Evolutionary conservation across 1,139 yeast species (phyloP).

Genomic region (Suhomyces bolitotheri): DNA sequence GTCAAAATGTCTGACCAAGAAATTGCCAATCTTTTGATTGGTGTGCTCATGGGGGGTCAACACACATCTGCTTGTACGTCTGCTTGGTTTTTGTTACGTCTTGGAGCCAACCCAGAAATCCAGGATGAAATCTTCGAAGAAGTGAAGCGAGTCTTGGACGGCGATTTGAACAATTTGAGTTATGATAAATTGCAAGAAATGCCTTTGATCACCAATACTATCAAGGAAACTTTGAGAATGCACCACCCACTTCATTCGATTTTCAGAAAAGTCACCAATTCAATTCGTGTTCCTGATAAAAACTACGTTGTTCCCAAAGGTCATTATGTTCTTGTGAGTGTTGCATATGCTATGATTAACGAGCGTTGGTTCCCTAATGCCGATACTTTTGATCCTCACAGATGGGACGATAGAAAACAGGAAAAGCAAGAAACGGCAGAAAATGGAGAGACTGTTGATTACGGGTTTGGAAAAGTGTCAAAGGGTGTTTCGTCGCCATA

Average conservation of each 20-base stretch:
- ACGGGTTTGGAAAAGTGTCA: conserved; percentile 92
- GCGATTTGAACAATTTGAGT: conserved; percentile 52
- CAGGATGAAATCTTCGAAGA: conserved; percentile 80
- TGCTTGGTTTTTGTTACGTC: conserved; percentile 88
- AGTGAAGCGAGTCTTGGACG: conserved; percentile 61
- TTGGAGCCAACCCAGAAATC: conserved; percentile 79
- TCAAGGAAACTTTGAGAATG: conserved; percentile 90
- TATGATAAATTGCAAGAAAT: conserved; percentile 81
- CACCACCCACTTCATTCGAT: conserved; percentile 96
- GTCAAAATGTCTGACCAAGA: conserved; percentile 90
- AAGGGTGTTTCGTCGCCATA: conserved; percentile 95
- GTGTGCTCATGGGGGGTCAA: conserved; percentile 98
- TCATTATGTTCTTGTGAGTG: conserved; percentile 86
- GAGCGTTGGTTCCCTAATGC: conserved; percentile 80
- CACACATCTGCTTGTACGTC: conserved; percentile 97
- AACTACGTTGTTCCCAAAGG: conserved; percentile 82
- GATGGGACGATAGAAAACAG: conserved; percentile 62
- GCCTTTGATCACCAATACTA: conserved; percentile 75
- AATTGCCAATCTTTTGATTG: conserved; percentile 89
- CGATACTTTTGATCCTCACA: conserved; percentile 68
- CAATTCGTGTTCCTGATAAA: conserved; percentile 77
- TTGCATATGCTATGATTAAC: conserved; percentile 83
- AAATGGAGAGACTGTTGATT: conserved; percentile 73
- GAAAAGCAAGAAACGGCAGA: conserved; percentile 15
- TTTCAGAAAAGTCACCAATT: conserved; percentile 83